Conservation (phyloP, 2,329 filamentous ascomycete species). For the Colletotrichum theobromicola region DNA sequence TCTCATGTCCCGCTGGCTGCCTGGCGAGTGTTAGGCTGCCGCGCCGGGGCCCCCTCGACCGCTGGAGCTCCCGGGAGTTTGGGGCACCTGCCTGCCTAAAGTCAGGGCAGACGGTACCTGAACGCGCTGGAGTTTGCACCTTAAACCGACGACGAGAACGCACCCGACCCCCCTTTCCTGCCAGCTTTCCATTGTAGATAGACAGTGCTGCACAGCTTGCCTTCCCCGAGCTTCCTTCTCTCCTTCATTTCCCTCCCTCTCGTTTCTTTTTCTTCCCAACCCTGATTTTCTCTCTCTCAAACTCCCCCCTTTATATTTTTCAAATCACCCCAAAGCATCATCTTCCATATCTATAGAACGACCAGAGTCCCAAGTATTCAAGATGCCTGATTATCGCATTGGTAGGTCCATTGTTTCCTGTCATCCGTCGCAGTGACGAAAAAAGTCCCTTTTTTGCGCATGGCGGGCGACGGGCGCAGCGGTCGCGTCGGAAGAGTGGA, state of each 20-base stretch:
- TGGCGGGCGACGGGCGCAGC: not conserved
- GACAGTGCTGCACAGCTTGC: not conserved
- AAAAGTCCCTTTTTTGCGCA: not conserved
- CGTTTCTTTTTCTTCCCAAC: constrained; percentile 10
- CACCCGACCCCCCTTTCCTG: not conserved
- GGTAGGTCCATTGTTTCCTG: constrained; percentile 37
- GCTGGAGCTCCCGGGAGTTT: constrained; percentile 1
- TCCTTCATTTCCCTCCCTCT: constrained; percentile 1
- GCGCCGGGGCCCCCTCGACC: not conserved
- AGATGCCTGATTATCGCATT: constrained; percentile 53
- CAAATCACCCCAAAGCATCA: not conserved
- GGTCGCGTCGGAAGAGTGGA: not conserved
- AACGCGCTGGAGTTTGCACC: not conserved
- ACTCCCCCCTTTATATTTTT: not conserved
- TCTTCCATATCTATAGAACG: not conserved
- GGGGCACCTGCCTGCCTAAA: not conserved
- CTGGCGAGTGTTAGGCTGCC: not conserved
- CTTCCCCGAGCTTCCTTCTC: not conserved
- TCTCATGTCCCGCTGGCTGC: not conserved
- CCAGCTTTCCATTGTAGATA: not conserved
- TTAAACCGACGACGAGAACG: not conserved
- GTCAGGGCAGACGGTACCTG: not conserved
- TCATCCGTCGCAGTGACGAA: not conserved
- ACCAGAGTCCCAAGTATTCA: constrained; percentile 3
- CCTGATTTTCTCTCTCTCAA: not conserved